Base-by-base conservation (phyloP, 2,329 filamentous ascomycete genomes). In the Penicillium janthinellum region DNA sequence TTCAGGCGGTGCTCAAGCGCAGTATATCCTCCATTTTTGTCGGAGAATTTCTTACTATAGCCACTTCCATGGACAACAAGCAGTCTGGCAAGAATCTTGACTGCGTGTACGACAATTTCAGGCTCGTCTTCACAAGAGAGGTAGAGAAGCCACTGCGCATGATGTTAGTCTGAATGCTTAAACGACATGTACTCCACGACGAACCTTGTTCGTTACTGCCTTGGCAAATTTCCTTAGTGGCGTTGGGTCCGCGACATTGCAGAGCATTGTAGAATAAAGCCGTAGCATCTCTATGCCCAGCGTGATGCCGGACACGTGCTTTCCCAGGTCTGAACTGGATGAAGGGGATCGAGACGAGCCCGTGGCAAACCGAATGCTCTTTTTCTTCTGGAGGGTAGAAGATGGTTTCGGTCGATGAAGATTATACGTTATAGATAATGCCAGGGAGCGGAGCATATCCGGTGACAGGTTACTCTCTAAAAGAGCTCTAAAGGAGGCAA, bases 201-300 rank as follows among this genome's bases (percentile, higher is more conserved):
- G 71, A 80, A 92, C 90, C 84, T 96, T 96, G 68, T 96, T 96
- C 22, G 94, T 97, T 8, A 99, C 94, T 1, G 94, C 96, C 71
- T 90, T 90, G 5, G 92, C 91, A 80, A 99, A 98, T 68, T 92
- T 95, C 71, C 88, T 87, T 57, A 96, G 90, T 62, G 89, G 87
- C 14, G 81, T 81, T 10, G 84, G 78, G 64, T 88, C 91, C 22
- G 84, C 84, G 67, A 86, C 86, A 62, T 91, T 87, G 69, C 92
- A 96, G 10, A 97, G 80, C 11, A 96, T 82, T 28, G 88, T 84
- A 7, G 89, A 85, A 70, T 95, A 94, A 77, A 96, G 87, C 64
- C 86, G 86, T 20, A 97, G 79, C 55, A 97, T 85, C 62, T 85
- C 87, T 39, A 88, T 83, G 7, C 91, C 92, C 39, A 96, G 80